Base-by-base conservation (phyloP, 768 basidiomycete species). In the Pholiota microspora region DNA sequence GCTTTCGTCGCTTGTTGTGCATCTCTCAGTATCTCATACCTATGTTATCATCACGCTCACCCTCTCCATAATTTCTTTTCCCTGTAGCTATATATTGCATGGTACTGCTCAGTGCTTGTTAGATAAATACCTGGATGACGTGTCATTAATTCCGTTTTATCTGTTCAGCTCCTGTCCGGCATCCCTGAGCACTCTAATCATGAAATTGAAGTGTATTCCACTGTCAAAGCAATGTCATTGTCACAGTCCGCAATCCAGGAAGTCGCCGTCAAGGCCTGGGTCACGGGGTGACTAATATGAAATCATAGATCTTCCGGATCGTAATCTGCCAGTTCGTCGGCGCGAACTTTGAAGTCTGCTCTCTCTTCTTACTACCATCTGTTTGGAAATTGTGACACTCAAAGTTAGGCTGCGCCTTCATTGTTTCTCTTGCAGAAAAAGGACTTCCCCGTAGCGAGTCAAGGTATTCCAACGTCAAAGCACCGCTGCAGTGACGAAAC, bases 1-100 rank as follows among this genome's bases (percentile, higher is more conserved):
- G 44, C 53, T 23, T 18, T 50, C 52, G 29, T 34, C 38, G 45
- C 34, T 48, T 55, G 32, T 47, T 29, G 8, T 48, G 16, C 27
- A 45, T 24, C 24, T 45, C 23, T 7, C 23, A 18, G 13, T 27
- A 27, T 48, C n/a, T 29, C 23, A 18, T 48, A 48, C 32, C n/a
- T 48, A 10, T 21, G 13, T 45, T 16, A 29, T n/a, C 29, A 32
- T 34, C 46, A 32, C n/a, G n/a, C n/a, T 32, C 32, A 48, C 31
- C 32, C 28, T 48, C 23, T 48, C 25, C 18, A 7, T 24, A 34
- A 27, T 23, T n/a, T n/a, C n/a, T n/a, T 24, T 46, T 32, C 31
- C 23, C 25, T 60, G 59, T 60, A 58, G 53, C 54, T 32, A 48
- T 62, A n/a, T n/a, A 56, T 56, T 45, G 50, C 44, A 51, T 27